phyloP scores from a whole-genome alignment of 257 asterid genomes.

The Jacaranda mimosifolia region DNA sequence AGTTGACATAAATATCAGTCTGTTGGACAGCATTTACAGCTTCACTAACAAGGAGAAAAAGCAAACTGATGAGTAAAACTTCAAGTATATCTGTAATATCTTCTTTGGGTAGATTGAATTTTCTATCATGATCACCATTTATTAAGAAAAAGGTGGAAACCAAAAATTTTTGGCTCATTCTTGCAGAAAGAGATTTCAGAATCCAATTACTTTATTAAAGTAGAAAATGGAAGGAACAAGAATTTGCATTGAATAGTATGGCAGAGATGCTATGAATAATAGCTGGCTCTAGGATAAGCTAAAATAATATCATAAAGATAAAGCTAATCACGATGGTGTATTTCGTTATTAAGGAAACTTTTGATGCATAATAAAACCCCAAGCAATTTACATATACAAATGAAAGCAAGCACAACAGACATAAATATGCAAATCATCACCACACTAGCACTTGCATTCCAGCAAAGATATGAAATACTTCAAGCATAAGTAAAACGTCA shows the following conservation, averaged over 20 bases:
- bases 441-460: background rate
- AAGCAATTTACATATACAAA: background rate
- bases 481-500: background rate
- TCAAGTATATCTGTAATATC: background rate
- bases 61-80: no score
- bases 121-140: background rate
- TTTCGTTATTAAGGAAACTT: background rate
- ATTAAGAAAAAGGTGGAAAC: background rate
- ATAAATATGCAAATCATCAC: slow-evolving; percentile 15
- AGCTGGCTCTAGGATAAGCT: background rate
- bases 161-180: background rate
- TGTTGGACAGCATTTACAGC: background rate
- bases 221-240: background rate
- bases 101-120: background rate
- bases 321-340: background rate
- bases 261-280: background rate
- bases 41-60: background rate
- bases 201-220: background rate
- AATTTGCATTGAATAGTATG: background rate
- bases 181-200: background rate
- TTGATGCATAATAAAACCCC: background rate
- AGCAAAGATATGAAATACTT: slow-evolving; percentile 17
- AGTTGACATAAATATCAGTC: background rate
- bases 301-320: background rate
- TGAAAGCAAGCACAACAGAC: background rate